These are phyloP conservation scores for Platanus orientalis DNA, from an alignment of 164 flowering plant genomes.

Conservation along the genomic window DNA sequence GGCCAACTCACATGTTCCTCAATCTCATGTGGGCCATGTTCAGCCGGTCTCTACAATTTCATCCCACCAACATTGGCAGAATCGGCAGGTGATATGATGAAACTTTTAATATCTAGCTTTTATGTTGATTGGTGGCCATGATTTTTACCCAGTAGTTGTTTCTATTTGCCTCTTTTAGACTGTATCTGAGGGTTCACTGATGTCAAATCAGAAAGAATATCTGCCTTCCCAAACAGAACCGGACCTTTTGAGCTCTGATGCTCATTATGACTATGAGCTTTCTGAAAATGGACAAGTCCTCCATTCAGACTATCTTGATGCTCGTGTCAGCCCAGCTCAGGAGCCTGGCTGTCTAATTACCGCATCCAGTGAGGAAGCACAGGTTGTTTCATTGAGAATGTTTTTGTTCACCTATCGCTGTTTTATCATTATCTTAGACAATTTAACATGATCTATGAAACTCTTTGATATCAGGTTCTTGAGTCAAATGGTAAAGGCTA, in stretches of 20 bases:
- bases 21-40: slow-evolving; percentile 54
- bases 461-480: slow-evolving; percentile 28
- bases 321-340: slow-evolving; percentile 39
- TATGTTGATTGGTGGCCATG: not conserved
- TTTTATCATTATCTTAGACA: not conserved
- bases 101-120: not conserved
- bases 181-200: slow-evolving; percentile 41
- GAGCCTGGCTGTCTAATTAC: slow-evolving; percentile 35
- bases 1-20: slow-evolving; percentile 38
- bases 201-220: slow-evolving; percentile 38
- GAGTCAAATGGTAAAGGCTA: slow-evolving; percentile 39
- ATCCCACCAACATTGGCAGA: slow-evolving; percentile 68
- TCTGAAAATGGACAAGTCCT: slow-evolving; percentile 53
- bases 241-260: slow-evolving; percentile 31
- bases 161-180: slow-evolving; percentile 29
- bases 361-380: slow-evolving; percentile 40
- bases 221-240: slow-evolving; percentile 47
- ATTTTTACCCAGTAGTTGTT: slow-evolving; percentile 2
- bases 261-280: slow-evolving; percentile 42
- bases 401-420: not conserved
- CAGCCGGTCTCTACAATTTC: slow-evolving; percentile 51
- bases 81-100: slow-evolving; percentile 49
- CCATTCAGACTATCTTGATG: slow-evolving; percentile 41
- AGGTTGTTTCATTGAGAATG: slow-evolving; percentile 30
- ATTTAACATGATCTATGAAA: not conserved